Evolutionary conservation across 2,329 filamentous ascomycete species (phyloP).

Genomic region (Trichoderma oligosporum): DNA sequence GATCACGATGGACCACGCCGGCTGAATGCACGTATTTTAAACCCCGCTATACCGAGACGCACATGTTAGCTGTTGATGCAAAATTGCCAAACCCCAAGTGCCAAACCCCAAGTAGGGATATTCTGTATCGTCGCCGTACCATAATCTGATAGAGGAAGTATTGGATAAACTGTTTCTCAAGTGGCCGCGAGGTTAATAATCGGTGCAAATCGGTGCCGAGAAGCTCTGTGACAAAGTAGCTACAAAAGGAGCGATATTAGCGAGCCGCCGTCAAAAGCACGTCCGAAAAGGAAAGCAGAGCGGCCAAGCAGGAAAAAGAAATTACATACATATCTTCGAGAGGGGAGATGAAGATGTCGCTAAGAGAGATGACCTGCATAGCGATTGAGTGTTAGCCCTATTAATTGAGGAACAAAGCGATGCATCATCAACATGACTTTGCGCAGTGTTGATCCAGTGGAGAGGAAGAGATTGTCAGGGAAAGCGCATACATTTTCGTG

Average conservation of each 20-base stretch:
- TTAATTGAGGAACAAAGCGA: background rate
- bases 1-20: constrained; percentile 92
- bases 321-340: constrained; percentile 87
- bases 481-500: constrained; percentile 78
- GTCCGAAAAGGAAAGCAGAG: background rate
- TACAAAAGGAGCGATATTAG: constrained; percentile 36
- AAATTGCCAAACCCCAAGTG: background rate
- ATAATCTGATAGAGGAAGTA: constrained; percentile 99
- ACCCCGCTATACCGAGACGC: constrained; percentile 62
- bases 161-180: constrained; percentile 99
- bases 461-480: background rate
- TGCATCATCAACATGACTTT: constrained; percentile 1
- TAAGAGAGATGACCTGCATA: constrained; percentile 85
- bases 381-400: constrained; percentile 4
- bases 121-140: constrained; percentile 53
- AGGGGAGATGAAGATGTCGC: constrained; percentile 99
- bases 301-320: background rate
- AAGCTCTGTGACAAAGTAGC: constrained; percentile 97
- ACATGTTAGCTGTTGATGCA: constrained; percentile 8
- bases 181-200: constrained; percentile 86
- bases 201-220: constrained; percentile 95
- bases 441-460: background rate
- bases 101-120: background rate
- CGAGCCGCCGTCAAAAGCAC: background rate
- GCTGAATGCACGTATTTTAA: constrained; percentile 99